These are phyloP conservation scores for Apophysomyces ossiformis DNA, from an alignment of 371 early-diverging fungal genomes.

Conservation along the genomic window DNA sequence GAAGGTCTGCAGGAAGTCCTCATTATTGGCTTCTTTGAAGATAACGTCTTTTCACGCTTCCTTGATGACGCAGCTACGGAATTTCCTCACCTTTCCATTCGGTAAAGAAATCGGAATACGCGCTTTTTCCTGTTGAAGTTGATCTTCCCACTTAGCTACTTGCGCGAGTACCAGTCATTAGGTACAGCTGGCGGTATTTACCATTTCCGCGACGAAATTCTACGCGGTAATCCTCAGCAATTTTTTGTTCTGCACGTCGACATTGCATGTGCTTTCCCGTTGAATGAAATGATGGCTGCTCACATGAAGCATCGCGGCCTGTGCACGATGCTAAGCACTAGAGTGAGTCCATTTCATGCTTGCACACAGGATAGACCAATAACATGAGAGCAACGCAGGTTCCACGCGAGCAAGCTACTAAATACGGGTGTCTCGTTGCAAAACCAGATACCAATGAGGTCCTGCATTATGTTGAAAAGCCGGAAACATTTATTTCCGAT, in stretches of 20 bases:
- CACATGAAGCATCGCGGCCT: constrained; percentile 79
- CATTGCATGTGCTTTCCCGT: constrained; percentile 93
- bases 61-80: constrained; percentile 82
- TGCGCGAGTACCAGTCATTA: constrained; percentile 94
- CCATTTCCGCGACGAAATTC: constrained; percentile 97
- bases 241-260: constrained; percentile 97
- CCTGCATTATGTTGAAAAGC: constrained; percentile 97
- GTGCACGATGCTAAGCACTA: constrained; percentile 88
- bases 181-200: constrained; percentile 98
- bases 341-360: constrained; percentile 46
- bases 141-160: constrained; percentile 65
- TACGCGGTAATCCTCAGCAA: constrained; percentile 86
- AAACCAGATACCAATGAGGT: constrained; percentile 85
- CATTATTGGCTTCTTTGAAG: constrained; percentile 96
- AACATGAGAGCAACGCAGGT: constrained; percentile 48
- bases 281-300: constrained; percentile 81
- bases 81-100: constrained; percentile 82
- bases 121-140: neutral
- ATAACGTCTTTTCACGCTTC: constrained; percentile 86
- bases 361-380: neutral
- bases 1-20: constrained; percentile 90
- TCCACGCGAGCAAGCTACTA: constrained; percentile 73
- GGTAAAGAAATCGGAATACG: constrained; percentile 52
- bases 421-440: constrained; percentile 94
- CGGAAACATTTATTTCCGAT: constrained; percentile 92